These are phyloP conservation scores for Phytophthora kernoviae DNA, from an alignment of 352 stramenopile species.

Conservation along the genomic window DNA sequence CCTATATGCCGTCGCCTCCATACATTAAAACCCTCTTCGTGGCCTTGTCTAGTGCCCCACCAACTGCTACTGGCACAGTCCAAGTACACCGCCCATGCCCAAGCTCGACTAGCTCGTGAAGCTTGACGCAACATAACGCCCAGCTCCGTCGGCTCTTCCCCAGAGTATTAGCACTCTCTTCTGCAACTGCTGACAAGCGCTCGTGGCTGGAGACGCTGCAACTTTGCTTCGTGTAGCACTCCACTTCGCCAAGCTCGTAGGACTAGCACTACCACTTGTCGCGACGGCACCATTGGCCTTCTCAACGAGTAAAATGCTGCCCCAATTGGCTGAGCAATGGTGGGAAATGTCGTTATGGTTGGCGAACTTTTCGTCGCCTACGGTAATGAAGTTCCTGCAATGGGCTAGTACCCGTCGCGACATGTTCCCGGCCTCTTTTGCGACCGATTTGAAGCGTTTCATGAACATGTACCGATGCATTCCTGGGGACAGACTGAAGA, in stretches of 20 bases:
- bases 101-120: conserved; percentile 20
- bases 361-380: conserved; percentile 79
- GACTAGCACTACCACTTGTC: conserved; percentile 52
- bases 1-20: no score
- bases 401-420: conserved; percentile 95
- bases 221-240: conserved; percentile 52
- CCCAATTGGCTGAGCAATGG: conserved; percentile 51
- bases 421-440: conserved; percentile 93
- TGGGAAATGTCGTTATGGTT: conserved; percentile 71
- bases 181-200: conserved; percentile 5
- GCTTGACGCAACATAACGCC: conserved; percentile 20
- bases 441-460: conserved; percentile 90
- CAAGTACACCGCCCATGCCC: conserved; percentile 1
- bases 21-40: background rate
- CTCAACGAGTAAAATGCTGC: conserved; percentile 20
- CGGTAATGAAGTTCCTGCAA: conserved; percentile 96
- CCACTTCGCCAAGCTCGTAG: conserved; percentile 67
- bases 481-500: conserved; percentile 88
- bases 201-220: conserved; percentile 42
- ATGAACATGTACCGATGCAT: conserved; percentile 89
- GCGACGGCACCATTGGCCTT: conserved; percentile 48
- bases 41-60: conserved; percentile 25
- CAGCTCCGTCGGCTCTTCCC: conserved; percentile 30
- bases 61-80: conserved; percentile 25
- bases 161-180: conserved; percentile 30